These are phyloP conservation scores for Aspergillus sp. DNA, from an alignment of 2,329 filamentous ascomycete species.

Conservation along the genomic window DNA sequence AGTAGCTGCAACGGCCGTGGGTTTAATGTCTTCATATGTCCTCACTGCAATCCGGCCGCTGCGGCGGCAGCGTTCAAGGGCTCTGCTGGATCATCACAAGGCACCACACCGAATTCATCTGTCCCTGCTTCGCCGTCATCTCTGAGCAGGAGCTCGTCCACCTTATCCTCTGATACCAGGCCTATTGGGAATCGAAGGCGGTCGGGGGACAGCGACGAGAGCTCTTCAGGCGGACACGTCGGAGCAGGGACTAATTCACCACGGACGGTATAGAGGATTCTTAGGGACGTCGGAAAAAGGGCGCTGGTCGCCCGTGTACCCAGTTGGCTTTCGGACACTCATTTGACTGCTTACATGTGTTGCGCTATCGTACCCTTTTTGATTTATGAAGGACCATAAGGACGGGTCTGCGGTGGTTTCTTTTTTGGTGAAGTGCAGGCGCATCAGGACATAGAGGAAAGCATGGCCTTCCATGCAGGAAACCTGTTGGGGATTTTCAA, in stretches of 20 bases:
- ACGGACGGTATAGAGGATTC: slow-evolving; percentile 20
- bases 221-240: slow-evolving; percentile 23
- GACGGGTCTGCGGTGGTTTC: not conserved
- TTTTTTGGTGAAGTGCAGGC: not conserved
- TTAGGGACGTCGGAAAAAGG: not conserved
- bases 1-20: slow-evolving; percentile 32
- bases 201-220: slow-evolving; percentile 19
- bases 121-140: slow-evolving; percentile 25
- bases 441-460: not conserved
- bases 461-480: not conserved
- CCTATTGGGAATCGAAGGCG: slow-evolving; percentile 15
- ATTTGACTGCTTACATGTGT: not conserved
- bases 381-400: not conserved
- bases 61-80: slow-evolving; percentile 15
- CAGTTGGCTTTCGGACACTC: not conserved
- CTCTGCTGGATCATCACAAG: slow-evolving; percentile 3
- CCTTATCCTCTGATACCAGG: slow-evolving; percentile 22
- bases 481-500: not conserved
- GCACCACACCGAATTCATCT: slow-evolving; percentile 20
- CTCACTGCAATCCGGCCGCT: slow-evolving; percentile 34
- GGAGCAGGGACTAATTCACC: slow-evolving; percentile 23
- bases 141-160: slow-evolving; percentile 32
- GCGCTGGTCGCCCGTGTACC: not conserved
- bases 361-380: not conserved
- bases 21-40: slow-evolving; percentile 35